Conservation (phyloP, 2,329 filamentous ascomycete species). For the Cytospora schulzeri region DNA sequence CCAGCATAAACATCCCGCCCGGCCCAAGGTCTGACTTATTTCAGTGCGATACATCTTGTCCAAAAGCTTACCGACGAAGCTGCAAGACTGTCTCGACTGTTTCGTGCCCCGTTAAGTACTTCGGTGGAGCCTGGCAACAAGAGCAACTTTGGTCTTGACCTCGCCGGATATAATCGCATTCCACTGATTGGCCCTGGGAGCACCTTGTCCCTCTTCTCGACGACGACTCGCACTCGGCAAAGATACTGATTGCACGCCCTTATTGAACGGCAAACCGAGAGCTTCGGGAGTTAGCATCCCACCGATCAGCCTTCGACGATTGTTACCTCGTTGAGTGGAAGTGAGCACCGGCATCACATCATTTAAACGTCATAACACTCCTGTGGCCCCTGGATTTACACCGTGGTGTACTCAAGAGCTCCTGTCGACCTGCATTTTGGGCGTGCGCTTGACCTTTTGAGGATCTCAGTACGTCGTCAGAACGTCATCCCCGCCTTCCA, state of each 20-base stretch:
- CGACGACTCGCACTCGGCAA: not conserved
- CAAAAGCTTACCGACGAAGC: not conserved
- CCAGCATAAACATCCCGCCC: not conserved
- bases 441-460: conserved; percentile 8
- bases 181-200: not conserved
- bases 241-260: not conserved
- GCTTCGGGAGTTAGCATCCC: not conserved
- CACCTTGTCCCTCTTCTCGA: not conserved
- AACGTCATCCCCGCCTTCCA: conserved; percentile 7
- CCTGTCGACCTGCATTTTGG: not conserved
- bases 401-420: not conserved
- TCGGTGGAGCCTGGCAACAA: not conserved
- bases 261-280: not conserved
- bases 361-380: not conserved
- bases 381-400: not conserved
- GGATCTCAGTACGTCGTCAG: not conserved
- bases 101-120: not conserved
- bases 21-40: not conserved
- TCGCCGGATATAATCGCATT: not conserved
- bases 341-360: not conserved
- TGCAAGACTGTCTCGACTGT: not conserved
- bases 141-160: not conserved
- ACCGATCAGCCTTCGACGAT: not conserved
- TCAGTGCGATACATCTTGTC: not conserved
- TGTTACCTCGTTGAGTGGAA: not conserved